phyloP scores from a whole-genome alignment of 73 alveolate species.

The Effrenium voratum region DNA sequence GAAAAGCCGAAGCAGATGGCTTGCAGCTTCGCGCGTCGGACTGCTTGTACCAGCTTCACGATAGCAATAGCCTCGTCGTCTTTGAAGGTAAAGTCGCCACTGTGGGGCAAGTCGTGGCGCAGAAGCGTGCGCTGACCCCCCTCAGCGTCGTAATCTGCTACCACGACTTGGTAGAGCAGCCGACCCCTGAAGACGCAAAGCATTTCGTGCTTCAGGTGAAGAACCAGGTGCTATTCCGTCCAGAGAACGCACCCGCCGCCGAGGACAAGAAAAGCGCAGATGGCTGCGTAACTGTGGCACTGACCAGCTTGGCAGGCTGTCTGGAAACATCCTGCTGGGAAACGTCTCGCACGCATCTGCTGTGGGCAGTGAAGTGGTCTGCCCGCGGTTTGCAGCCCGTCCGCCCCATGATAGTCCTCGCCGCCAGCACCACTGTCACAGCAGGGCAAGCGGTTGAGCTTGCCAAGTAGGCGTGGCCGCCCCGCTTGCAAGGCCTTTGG shows the following conservation, averaged over 20 bases:
- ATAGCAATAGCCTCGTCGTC: neutral
- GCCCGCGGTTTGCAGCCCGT: no score
- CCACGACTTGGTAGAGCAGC: neutral
- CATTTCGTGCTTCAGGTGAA: neutral
- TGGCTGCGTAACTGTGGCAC: neutral
- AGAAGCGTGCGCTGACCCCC: neutral
- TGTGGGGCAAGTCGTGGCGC: neutral
- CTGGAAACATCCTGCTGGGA: neutral
- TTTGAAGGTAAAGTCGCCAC: neutral
- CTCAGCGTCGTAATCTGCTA: neutral
- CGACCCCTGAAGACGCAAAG: neutral
- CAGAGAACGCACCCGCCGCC: neutral
- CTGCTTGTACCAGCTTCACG: neutral
- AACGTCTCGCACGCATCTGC: neutral
- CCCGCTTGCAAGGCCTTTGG: no score
- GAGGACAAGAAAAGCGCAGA: neutral
- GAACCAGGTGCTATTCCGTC: neutral
- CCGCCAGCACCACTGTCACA: no score
- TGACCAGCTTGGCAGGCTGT: neutral
- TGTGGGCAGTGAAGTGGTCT: neutral
- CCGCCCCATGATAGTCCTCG: no score
- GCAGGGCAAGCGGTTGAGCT: no score
- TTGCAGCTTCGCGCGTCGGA: neutral
- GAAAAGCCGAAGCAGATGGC: neutral
- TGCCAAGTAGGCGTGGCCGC: no score